Conservation (phyloP, 768 basidiomycete genomes). For the Coprinopsis strossmayeri region DNA sequence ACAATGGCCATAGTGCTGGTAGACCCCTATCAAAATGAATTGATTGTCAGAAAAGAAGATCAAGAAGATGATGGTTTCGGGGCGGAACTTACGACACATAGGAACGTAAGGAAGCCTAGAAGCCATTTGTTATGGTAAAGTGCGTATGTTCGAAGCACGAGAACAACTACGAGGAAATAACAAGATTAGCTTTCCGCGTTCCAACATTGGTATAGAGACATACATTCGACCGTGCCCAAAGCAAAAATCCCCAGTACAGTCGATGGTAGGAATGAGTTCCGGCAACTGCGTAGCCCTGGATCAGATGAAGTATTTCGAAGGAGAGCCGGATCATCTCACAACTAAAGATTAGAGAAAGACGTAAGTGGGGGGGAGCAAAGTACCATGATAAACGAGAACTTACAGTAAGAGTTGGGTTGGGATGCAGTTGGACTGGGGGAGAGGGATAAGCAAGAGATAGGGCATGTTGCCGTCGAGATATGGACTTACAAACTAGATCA, state of each 20-base stretch:
- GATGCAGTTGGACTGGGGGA: background rate
- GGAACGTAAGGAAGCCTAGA: background rate
- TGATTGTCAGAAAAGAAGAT: no score
- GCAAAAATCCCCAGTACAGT: background rate
- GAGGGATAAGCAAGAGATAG: background rate
- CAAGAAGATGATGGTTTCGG: background rate
- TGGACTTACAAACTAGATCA: background rate
- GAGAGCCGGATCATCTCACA: background rate
- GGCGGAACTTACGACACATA: no score
- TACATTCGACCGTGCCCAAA: background rate
- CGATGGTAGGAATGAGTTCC: background rate
- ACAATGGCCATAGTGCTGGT: background rate
- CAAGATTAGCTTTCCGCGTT: background rate
- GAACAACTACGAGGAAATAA: background rate
- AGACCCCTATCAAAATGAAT: background rate
- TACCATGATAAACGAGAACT: background rate
- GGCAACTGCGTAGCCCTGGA: background rate
- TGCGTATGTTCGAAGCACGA: background rate
- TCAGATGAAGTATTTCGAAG: background rate
- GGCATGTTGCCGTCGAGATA: background rate
- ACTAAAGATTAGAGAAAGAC: background rate
- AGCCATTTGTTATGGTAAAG: background rate
- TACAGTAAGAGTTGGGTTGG: background rate
- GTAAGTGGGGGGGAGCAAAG: background rate
- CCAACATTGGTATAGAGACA: background rate